Percentiles rank a stretch among this genome's conserved stretches.
Evolutionary conservation across 2,329 filamentous ascomycete species (phyloP).

Genomic region (Diatrype stigma): DNA sequence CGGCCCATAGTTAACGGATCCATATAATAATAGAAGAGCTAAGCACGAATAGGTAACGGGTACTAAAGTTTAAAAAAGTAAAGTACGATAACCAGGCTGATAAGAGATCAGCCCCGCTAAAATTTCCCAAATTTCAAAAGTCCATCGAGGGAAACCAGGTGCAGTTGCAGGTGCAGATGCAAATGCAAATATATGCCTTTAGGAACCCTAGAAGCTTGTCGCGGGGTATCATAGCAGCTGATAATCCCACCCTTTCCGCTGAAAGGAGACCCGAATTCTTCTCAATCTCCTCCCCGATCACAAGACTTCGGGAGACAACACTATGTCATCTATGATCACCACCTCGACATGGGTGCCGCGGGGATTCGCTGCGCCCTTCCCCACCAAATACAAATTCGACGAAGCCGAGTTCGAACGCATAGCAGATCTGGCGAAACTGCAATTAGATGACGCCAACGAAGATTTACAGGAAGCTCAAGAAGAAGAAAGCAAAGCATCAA

Average conservation of each 20-base stretch:
- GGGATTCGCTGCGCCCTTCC: conserved; percentile 72
- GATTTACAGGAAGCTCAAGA: conserved; percentile 72
- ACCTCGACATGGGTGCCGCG: conserved; percentile 72
- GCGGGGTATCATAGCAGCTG: conserved; percentile 5
- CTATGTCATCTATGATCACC: conserved; percentile 69
- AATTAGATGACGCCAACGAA: conserved; percentile 88
- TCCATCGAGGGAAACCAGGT: conserved; percentile 4
- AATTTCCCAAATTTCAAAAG: conserved; percentile 9
- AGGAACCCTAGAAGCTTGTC: background rate
- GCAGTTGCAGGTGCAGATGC: background rate
- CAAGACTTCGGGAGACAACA: conserved; percentile 4
- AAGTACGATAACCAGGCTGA: too few species aligned
- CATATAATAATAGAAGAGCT: too few species aligned
- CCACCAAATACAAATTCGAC: conserved; percentile 69
- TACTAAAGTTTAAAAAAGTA: too few species aligned
- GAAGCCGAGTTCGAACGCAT: conserved; percentile 74
- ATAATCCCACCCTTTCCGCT: conserved; percentile 11
- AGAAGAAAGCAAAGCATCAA: conserved; percentile 25
- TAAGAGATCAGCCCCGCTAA: conserved; percentile 17
- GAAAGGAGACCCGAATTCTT: conserved; percentile 5
- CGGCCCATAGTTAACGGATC: too few species aligned
- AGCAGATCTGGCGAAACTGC: conserved; percentile 67
- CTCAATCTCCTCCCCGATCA: background rate
- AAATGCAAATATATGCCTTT: background rate
- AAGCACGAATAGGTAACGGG: too few species aligned